Evolutionary conservation across 2,329 filamentous ascomycete genomes (phyloP).

Genomic region (Fusarium robinianum): DNA sequence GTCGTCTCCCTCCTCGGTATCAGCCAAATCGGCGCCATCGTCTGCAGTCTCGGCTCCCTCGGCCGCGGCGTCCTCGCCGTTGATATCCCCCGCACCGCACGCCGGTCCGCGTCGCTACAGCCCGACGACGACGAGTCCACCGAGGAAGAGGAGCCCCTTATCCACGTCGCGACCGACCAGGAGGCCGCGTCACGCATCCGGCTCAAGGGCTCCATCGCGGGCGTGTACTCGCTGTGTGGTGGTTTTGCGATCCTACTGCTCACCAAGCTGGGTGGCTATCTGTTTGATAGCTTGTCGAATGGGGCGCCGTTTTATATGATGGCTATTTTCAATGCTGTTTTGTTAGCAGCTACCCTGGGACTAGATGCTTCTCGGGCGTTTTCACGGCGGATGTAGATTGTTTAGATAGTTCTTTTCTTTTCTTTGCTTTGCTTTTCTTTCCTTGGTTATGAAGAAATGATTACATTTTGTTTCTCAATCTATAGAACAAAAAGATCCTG

Average conservation of each 20-base stretch:
- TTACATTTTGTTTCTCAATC: constrained; percentile 1
- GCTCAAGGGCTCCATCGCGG: constrained; percentile 92
- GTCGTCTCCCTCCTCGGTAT: constrained; percentile 82
- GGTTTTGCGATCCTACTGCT: constrained; percentile 87
- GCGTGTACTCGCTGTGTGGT: constrained; percentile 89
- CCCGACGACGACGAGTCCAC: constrained; percentile 47
- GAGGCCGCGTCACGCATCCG: constrained; percentile 54
- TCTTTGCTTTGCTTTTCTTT: neutral
- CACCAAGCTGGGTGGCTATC: constrained; percentile 84
- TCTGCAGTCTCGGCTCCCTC: constrained; percentile 89
- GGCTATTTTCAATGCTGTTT: constrained; percentile 79
- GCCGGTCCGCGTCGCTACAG: constrained; percentile 35
- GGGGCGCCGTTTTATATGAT: constrained; percentile 94
- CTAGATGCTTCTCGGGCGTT: constrained; percentile 54
- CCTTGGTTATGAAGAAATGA: constrained; percentile 26
- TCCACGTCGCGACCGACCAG: constrained; percentile 40
- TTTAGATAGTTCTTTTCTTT: neutral
- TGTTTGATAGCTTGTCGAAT: constrained; percentile 77
- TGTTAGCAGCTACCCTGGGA: constrained; percentile 62
- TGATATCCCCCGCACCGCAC: constrained; percentile 43
- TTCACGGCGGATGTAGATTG: constrained; percentile 27
- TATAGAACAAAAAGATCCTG: too few species aligned
- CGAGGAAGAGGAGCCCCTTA: constrained; percentile 47
- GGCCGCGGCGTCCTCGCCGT: constrained; percentile 74
- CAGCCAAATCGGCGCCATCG: constrained; percentile 94